Evolutionary conservation across 495 filamentous ascomycete species (phyloP).

Genomic region (Daldinia decipiens): DNA sequence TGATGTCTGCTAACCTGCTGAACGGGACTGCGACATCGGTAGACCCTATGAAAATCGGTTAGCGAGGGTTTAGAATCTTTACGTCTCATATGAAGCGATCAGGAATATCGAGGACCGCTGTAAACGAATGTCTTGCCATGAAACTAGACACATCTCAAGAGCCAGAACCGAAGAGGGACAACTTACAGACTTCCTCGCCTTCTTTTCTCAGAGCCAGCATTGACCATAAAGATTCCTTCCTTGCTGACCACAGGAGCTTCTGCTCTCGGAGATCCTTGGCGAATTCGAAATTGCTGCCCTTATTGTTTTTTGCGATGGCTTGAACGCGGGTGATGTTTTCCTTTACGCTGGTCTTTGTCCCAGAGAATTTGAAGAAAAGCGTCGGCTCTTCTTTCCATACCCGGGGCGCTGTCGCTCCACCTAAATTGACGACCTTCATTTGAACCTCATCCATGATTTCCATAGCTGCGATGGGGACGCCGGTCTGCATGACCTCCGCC

Average conservation of each 20-base stretch:
- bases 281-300: constrained; percentile 77
- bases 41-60: constrained; percentile 55
- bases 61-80: constrained; percentile 12
- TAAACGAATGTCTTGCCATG: neutral
- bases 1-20: constrained; percentile 85
- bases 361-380: constrained; percentile 86
- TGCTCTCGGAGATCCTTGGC: constrained; percentile 73
- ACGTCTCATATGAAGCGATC: neutral
- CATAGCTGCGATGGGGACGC: constrained; percentile 79
- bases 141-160: constrained; percentile 9
- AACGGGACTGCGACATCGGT: constrained; percentile 94
- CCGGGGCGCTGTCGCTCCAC: constrained; percentile 71
- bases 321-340: constrained; percentile 75
- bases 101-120: too few relatives aligned
- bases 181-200: constrained; percentile 67
- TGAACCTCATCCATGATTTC: constrained; percentile 87
- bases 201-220: constrained; percentile 75
- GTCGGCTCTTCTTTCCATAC: constrained; percentile 81
- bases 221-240: constrained; percentile 80
- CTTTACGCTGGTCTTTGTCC: constrained; percentile 73
- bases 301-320: constrained; percentile 69
- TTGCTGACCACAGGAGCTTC: constrained; percentile 76
- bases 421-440: constrained; percentile 80
- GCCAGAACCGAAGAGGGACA: neutral
- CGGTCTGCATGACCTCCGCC: constrained; percentile 74